Percentiles rank a stretch among this genome's conserved stretches.
Conservation (phyloP, 768 basidiomycete genomes). For the Mycena pura region DNA sequence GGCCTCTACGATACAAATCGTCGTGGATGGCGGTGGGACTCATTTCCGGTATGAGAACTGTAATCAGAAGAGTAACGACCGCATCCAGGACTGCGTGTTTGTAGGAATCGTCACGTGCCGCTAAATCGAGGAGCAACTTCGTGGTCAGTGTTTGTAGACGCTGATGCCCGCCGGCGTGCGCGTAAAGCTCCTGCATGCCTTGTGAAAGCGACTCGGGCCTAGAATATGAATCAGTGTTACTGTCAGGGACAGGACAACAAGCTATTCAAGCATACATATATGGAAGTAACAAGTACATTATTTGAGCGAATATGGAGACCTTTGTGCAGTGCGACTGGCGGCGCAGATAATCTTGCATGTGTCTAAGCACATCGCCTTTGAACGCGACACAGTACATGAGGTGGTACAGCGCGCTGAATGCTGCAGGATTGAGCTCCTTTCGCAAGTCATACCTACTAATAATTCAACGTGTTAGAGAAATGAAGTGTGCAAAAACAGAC, state of each 20-base stretch:
- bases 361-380: background rate
- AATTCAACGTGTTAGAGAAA: background rate
- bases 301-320: slow-evolving; percentile 19
- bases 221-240: background rate
- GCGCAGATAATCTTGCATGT: background rate
- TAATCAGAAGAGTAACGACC: slow-evolving; percentile 1
- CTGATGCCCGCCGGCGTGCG: background rate
- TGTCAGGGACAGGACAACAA: background rate
- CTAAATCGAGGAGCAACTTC: slow-evolving; percentile 1
- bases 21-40: slow-evolving; percentile 1
- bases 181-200: background rate
- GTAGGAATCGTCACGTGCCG: background rate
- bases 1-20: slow-evolving; percentile 12
- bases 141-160: background rate
- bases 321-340: background rate
- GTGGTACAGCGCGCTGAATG: slow-evolving; percentile 15
- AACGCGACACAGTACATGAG: slow-evolving; percentile 15
- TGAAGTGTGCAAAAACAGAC: background rate
- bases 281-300: slow-evolving; percentile 14
- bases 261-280: slow-evolving; percentile 15
- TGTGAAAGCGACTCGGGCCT: background rate
- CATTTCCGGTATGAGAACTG: slow-evolving; percentile 4
- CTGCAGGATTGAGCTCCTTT: background rate
- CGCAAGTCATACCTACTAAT: background rate
- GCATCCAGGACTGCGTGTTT: slow-evolving; percentile 13